Evolutionary conservation across 2,329 filamentous ascomycete species (phyloP).

Genomic region (Neophaeococcomyces aloes): DNA sequence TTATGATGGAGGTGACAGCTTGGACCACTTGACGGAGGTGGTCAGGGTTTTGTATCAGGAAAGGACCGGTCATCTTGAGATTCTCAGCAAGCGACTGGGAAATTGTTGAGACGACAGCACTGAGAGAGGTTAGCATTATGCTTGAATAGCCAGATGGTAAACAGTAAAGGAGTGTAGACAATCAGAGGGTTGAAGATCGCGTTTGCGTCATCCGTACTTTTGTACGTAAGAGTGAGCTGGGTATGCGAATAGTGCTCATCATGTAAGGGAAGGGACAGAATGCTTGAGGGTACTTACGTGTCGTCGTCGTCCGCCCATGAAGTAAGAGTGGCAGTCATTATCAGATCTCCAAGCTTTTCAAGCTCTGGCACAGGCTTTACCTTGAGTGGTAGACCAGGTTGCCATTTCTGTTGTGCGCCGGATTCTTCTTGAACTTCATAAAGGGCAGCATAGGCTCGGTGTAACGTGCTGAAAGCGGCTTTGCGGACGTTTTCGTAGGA

Average conservation of each 20-base stretch:
- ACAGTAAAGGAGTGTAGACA: slow-evolving; percentile 16
- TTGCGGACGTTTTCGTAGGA: slow-evolving; percentile 88
- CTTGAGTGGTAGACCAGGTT: slow-evolving; percentile 74
- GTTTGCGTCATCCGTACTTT: slow-evolving; percentile 80
- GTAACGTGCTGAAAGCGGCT: slow-evolving; percentile 80
- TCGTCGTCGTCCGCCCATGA: slow-evolving; percentile 87
- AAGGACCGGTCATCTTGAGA: slow-evolving; percentile 80
- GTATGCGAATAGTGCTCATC: slow-evolving; percentile 92
- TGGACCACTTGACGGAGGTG: slow-evolving; percentile 67
- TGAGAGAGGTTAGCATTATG: slow-evolving; percentile 36
- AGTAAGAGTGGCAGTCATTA: slow-evolving; percentile 72
- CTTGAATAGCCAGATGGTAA: slow-evolving; percentile 14
- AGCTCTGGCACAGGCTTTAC: slow-evolving; percentile 69
- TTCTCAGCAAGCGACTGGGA: slow-evolving; percentile 87
- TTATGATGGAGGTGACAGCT: slow-evolving; percentile 67
- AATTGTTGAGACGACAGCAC: slow-evolving; percentile 82
- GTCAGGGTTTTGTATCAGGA: slow-evolving; percentile 60
- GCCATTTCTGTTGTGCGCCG: slow-evolving; percentile 70
- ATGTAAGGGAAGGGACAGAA: slow-evolving; percentile 35
- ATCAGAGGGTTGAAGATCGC: slow-evolving; percentile 50
- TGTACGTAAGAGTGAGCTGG: slow-evolving; percentile 99
- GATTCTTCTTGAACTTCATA: slow-evolving; percentile 78
- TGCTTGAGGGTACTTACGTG: slow-evolving; percentile 56
- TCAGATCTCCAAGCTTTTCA: slow-evolving; percentile 72
- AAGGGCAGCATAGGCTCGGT: slow-evolving; percentile 84